A percentile compares a stretch with the other conserved stretches of the same genome.
Evolutionary conservation across 805 yeast species (phyloP).

Genomic region (Tetrapisispora phaffii): DNA sequence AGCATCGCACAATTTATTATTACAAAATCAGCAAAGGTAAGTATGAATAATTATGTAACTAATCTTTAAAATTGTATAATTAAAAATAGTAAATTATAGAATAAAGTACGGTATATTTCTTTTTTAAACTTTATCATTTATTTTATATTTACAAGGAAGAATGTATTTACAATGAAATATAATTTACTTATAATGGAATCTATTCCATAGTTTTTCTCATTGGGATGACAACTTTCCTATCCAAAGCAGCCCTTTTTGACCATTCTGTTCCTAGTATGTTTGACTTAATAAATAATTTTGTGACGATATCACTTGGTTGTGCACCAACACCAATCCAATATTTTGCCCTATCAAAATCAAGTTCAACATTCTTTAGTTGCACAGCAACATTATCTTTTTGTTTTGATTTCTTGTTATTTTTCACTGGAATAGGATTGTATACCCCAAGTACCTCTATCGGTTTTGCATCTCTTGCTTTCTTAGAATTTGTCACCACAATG

Average conservation of each 20-base stretch:
- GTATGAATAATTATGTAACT: background rate
- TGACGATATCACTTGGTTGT: conserved; percentile 78
- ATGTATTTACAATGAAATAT: background rate
- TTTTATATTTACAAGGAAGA: background rate
- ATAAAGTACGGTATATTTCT: background rate
- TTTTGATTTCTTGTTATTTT: conserved; percentile 44
- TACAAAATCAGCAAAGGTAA: background rate
- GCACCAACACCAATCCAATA: conserved; percentile 99
- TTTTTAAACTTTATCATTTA: background rate
- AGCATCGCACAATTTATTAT: conserved; percentile 10
- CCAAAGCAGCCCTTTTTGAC: conserved; percentile 11
- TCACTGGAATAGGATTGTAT: conserved; percentile 73
- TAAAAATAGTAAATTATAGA: background rate
- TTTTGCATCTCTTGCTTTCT: conserved; percentile 70
- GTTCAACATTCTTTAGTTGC: conserved; percentile 66
- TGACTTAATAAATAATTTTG: conserved; percentile 64
- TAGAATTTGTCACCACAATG: conserved; percentile 73
- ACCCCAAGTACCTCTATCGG: conserved; percentile 96
- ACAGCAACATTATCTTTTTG: conserved; percentile 37
- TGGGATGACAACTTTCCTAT: conserved; percentile 17
- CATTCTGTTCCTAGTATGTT: conserved; percentile 38
- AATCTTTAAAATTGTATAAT: background rate
- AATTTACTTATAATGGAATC: background rate
- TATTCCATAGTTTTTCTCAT: conserved; percentile 19
- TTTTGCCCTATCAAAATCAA: conserved; percentile 82